phyloP scores from a whole-genome alignment of 306 rosid genomes.

The Hippophae rhamnoides region DNA sequence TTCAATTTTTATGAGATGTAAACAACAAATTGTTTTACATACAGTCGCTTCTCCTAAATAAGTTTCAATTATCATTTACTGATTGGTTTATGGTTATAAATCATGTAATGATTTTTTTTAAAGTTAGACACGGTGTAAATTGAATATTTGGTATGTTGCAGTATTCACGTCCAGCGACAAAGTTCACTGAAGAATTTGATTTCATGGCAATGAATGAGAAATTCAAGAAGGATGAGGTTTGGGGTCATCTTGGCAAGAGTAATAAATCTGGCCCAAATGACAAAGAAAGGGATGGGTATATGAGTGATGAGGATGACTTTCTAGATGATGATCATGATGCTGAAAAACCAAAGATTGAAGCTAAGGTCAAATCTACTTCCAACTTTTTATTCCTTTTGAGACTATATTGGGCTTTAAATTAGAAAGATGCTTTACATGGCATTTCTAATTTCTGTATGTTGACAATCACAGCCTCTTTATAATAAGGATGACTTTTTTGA shows the following conservation, averaged over 20 bases:
- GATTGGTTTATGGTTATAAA: too few species aligned
- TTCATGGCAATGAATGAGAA: slow-evolving; percentile 91
- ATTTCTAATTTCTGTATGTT: slow-evolving; percentile 5
- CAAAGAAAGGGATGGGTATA: slow-evolving; percentile 46
- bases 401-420: not conserved
- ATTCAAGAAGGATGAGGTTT: slow-evolving; percentile 91
- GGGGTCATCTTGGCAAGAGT: slow-evolving; percentile 87
- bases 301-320: slow-evolving; percentile 43
- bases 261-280: slow-evolving; percentile 42
- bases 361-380: too few species aligned
- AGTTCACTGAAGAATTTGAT: slow-evolving; percentile 84
- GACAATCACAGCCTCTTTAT: slow-evolving; percentile 50
- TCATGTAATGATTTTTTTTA: too few species aligned
- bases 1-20: too few species aligned
- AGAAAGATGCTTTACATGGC: not conserved
- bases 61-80: too few species aligned
- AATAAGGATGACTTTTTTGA: slow-evolving; percentile 92
- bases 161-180: slow-evolving; percentile 44
- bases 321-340: slow-evolving; percentile 39
- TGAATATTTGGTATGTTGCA: slow-evolving; percentile 18
- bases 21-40: too few species aligned
- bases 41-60: too few species aligned
- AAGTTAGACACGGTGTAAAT: not conserved
- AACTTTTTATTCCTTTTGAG: slow-evolving; percentile 1
- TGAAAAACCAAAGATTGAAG: slow-evolving; percentile 34